A percentile compares a stretch with the other conserved stretches of the same genome.
Conservation (phyloP, 2,329 filamentous ascomycete species). For the Colletotrichum sp. region DNA sequence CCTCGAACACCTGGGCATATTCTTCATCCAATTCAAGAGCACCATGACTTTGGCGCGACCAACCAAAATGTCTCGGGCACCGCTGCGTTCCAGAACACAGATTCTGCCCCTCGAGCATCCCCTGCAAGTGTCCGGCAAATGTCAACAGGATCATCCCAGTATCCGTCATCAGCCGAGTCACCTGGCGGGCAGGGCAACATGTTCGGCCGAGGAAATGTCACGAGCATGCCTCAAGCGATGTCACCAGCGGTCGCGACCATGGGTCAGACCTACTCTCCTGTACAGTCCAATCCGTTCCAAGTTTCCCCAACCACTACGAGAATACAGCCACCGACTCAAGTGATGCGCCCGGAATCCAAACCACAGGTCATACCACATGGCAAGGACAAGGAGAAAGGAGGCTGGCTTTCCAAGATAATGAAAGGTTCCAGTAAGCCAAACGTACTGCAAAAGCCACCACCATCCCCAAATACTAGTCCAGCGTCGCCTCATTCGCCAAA, state of each 20-base stretch:
- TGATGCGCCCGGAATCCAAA: background rate
- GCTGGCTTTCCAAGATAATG: conserved; percentile 22
- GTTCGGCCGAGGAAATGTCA: background rate
- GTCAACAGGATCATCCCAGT: background rate
- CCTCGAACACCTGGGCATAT: conserved; percentile 13
- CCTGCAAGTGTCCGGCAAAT: background rate
- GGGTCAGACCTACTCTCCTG: background rate
- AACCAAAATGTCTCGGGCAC: background rate
- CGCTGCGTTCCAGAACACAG: background rate
- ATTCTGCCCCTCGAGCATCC: background rate
- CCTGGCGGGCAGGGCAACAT: background rate
- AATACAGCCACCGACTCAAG: background rate
- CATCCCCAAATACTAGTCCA: background rate
- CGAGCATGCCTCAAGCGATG: background rate
- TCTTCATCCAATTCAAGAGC: conserved; percentile 22
- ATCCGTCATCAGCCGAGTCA: conserved; percentile 1
- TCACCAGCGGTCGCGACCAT: background rate
- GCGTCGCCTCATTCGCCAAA: background rate
- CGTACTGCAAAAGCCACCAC: conserved; percentile 11
- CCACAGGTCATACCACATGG: background rate
- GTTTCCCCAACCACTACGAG: background rate
- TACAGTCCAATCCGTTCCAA: background rate
- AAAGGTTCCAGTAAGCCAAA: conserved; percentile 4
- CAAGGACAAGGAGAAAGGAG: conserved; percentile 16
- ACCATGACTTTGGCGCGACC: background rate